Base-by-base conservation (phyloP, 2,329 filamentous ascomycete species). In the Colletotrichum tamarilloi region DNA sequence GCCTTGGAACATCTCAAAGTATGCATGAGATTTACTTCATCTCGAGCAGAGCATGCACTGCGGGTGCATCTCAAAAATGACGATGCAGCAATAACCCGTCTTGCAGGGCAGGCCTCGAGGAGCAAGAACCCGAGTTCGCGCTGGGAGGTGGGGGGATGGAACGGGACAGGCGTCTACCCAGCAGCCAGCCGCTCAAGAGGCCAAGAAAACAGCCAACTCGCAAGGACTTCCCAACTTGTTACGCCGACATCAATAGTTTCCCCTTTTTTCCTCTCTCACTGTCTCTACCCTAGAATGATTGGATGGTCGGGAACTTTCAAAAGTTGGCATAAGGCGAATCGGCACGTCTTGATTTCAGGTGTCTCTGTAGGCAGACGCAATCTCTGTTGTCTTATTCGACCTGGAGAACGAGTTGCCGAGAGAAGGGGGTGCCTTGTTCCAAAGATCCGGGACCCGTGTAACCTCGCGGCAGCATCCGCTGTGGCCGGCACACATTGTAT, bases 81-180 rank as follows among this genome's bases (percentile, higher is more conserved):
- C 46, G 67, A 73, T 73, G 60, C 59, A 60, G 67, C 35, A 58
- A 52, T 60, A 35, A 56, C 32, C 70, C 67, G 67, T 38, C 32
- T 32, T 26, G n/a, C 49, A 35, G 57, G 14, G 14, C 32, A 38
- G 56, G 35, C 22, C 62, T 6, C 5, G 26, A n/a, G 19, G 38
- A 26, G 19, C 38, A 35, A 16, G 16, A 49, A 11, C 32, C 26
- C 19, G 9, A 28, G 5, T 24, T 3, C n/a, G 12, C 22, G 11
- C 32, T 57, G 32, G 16, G 22, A 35, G 28, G 3, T 4, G 5
- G 7, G 38, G 16, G 5, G 14, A 19, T 42, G 38, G 38, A 14
- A 19, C 32, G 11, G 32, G 32, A 42, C 38, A 42, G 14, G 6
- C 16, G 16, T 42, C 38, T 19, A 19, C 16, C 14, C 38, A 19